Percentiles rank a stretch among this genome's conserved stretches.
Evolutionary conservation across 352 stramenopile species (phyloP).

Genomic region (Aphanomyces stellatus): DNA sequence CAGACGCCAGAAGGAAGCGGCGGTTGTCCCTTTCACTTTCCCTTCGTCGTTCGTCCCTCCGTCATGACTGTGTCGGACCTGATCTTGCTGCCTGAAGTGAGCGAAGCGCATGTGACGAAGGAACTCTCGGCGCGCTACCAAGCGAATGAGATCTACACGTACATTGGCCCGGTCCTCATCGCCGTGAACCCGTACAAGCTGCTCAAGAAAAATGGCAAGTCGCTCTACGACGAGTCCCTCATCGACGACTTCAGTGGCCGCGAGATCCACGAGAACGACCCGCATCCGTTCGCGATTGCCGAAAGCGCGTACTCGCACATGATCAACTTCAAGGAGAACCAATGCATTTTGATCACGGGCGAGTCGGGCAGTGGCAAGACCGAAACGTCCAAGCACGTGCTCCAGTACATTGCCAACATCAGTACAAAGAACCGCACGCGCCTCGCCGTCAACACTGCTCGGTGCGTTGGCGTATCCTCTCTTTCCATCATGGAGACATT

Average conservation of each 20-base stretch:
- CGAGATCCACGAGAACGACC: constrained; percentile 64
- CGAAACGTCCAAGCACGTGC: constrained; percentile 94
- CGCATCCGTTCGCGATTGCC: constrained; percentile 79
- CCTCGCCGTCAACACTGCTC: neutral
- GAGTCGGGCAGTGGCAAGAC: constrained; percentile 90
- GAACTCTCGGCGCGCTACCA: constrained; percentile 71
- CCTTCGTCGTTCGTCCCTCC: neutral
- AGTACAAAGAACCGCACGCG: constrained; percentile 36
- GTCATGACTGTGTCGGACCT: constrained; percentile 35
- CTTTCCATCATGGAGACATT: too few species aligned
- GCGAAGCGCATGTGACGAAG: constrained; percentile 66
- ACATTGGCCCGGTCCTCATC: constrained; percentile 86
- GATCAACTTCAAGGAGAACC: constrained; percentile 79
- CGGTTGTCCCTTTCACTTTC: neutral
- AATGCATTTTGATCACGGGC: constrained; percentile 78
- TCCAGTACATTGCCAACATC: constrained; percentile 90
- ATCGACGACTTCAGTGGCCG: constrained; percentile 72
- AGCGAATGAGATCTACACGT: constrained; percentile 84
- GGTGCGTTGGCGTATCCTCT: too few species aligned
- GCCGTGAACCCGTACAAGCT: constrained; percentile 88
- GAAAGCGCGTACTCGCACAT: constrained; percentile 85
- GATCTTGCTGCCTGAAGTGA: constrained; percentile 66
- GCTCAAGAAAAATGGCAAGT: constrained; percentile 25
- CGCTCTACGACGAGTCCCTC: constrained; percentile 54
- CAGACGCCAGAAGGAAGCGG: too few species aligned